Evolutionary conservation across 495 filamentous ascomycete species (phyloP).

Genomic region (Terfezia claveryi): DNA sequence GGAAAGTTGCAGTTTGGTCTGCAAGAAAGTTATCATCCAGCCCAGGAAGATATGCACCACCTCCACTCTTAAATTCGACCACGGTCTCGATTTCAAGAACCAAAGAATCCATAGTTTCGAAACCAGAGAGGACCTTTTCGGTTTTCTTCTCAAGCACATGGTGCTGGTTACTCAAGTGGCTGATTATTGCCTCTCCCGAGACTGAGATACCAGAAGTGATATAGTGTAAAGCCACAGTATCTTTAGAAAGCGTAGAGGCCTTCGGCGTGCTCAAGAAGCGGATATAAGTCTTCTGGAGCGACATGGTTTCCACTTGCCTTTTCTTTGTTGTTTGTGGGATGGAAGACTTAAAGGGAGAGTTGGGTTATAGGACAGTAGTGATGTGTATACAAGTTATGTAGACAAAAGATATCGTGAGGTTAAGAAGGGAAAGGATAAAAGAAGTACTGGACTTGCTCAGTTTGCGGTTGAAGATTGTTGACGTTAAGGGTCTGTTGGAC

Average conservation of each 20-base stretch:
- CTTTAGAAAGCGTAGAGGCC: slow-evolving; percentile 37
- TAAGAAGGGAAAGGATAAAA: neutral
- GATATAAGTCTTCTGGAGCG: slow-evolving; percentile 49
- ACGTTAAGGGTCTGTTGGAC: too few species aligned
- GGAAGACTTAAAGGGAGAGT: neutral
- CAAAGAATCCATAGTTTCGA: slow-evolving; percentile 48
- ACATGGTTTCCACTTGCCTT: slow-evolving; percentile 26
- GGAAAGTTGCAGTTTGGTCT: slow-evolving; percentile 59
- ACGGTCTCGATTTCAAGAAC: slow-evolving; percentile 62
- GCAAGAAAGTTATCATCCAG: slow-evolving; percentile 87
- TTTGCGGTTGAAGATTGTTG: too few species aligned
- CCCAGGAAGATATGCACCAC: slow-evolving; percentile 70
- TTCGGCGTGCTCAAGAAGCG: slow-evolving; percentile 53
- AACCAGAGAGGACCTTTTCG: slow-evolving; percentile 44
- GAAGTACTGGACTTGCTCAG: too few species aligned
- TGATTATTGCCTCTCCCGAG: slow-evolving; percentile 47
- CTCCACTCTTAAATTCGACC: slow-evolving; percentile 56
- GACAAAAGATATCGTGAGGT: neutral
- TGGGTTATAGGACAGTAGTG: too few species aligned
- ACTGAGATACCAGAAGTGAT: slow-evolving; percentile 69
- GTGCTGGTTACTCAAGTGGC: slow-evolving; percentile 45
- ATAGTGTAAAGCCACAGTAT: slow-evolving; percentile 60
- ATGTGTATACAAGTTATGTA: neutral
- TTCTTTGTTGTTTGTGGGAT: slow-evolving; percentile 2
- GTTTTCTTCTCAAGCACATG: slow-evolving; percentile 56